Conservation (phyloP, 2,329 filamentous ascomycete species). For the Myriosclerotinia scirpicola region DNA sequence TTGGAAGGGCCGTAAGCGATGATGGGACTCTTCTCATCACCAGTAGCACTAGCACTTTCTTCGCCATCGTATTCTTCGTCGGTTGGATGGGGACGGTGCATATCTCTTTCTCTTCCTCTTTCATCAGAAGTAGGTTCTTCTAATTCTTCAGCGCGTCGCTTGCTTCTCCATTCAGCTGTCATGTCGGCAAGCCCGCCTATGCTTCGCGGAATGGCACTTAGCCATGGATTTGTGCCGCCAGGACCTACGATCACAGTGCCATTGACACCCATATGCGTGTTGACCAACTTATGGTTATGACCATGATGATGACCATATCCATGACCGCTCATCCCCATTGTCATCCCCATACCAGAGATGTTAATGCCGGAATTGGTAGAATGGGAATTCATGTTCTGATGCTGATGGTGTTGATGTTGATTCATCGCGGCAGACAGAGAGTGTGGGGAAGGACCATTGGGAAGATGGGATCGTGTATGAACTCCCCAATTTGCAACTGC, state of each 20-base stretch:
- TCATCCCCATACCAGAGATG: constrained; percentile 20
- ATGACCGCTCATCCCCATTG: not conserved
- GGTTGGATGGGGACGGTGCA: constrained; percentile 9
- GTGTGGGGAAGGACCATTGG: constrained; percentile 2
- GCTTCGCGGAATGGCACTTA: constrained; percentile 49
- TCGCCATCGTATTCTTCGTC: constrained; percentile 38
- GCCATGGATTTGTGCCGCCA: constrained; percentile 43
- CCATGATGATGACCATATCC: constrained; percentile 2
- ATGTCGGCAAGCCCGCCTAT: constrained; percentile 22
- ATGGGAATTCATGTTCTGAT: constrained; percentile 37
- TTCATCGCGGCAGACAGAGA: constrained; percentile 9
- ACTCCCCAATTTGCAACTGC: not conserved
- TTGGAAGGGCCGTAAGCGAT: not conserved
- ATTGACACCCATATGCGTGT: not conserved
- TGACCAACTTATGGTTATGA: constrained; percentile 10
- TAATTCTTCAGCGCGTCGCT: constrained; percentile 31
- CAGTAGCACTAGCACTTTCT: constrained; percentile 30
- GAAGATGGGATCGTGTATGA: constrained; percentile 7
- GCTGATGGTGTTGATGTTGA: constrained; percentile 30
- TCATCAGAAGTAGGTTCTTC: constrained; percentile 28
- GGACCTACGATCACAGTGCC: not conserved
- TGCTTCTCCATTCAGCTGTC: constrained; percentile 25
- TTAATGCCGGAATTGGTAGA: constrained; percentile 32
- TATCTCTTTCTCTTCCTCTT: constrained; percentile 1
- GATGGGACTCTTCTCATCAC: constrained; percentile 23